phyloP scores from a whole-genome alignment of 257 asterid genomes.

The Mitragyna speciosa region DNA sequence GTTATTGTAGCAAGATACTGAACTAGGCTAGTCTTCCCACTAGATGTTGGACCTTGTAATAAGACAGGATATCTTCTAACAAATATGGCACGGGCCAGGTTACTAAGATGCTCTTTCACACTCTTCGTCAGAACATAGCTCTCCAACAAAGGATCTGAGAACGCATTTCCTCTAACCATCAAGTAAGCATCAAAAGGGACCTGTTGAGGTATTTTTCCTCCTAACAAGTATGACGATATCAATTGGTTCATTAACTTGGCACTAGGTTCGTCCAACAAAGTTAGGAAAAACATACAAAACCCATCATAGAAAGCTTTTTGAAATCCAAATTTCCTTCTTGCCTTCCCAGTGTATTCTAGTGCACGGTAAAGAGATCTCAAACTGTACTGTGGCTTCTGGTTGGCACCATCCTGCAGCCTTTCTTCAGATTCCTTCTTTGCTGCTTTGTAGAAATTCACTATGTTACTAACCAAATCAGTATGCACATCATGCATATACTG shows the following conservation, averaged over 20 bases:
- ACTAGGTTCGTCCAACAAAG: constrained; percentile 67
- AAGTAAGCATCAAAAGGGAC: constrained; percentile 52
- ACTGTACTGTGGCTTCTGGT: constrained; percentile 96
- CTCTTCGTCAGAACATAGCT: constrained; percentile 70
- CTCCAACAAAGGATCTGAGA: constrained; percentile 37
- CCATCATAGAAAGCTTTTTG: constrained; percentile 82
- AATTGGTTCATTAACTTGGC: constrained; percentile 60
- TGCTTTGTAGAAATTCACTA: constrained; percentile 68
- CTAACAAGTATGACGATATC: constrained; percentile 54
- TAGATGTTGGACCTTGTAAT: constrained; percentile 97
- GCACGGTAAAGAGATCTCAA: constrained; percentile 92
- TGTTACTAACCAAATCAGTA: constrained; percentile 34
- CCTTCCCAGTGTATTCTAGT: constrained; percentile 62
- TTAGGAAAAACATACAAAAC: constrained; percentile 80
- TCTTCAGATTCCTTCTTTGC: constrained; percentile 78
- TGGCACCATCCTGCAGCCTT: constrained; percentile 96
- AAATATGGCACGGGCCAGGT: constrained; percentile 77
- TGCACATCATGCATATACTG: constrained; percentile 56
- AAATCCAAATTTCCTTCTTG: constrained; percentile 48
- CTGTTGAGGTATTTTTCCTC: constrained; percentile 40
- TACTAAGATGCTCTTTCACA: constrained; percentile 67
- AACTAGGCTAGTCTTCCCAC: constrained; percentile 98
- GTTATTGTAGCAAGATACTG: constrained; percentile 73
- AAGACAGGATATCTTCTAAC: constrained; percentile 81
- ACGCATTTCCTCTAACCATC: constrained; percentile 19